These are phyloP conservation scores for Halteria grandinella DNA, from an alignment of 73 alveolate species.

Conservation along the genomic window DNA sequence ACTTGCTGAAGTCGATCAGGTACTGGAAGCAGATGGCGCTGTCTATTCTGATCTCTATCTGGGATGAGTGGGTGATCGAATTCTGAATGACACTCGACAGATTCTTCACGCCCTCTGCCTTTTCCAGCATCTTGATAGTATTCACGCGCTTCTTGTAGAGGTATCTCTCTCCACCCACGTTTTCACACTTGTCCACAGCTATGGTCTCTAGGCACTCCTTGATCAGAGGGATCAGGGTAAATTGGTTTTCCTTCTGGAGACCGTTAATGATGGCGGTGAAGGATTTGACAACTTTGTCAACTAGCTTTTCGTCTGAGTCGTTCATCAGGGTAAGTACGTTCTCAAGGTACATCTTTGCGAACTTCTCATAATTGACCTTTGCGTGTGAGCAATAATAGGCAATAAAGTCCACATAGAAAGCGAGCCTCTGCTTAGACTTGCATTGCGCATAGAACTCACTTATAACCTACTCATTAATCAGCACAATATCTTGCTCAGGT, in stretches of 20 bases:
- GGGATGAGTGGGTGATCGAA: constrained; percentile 48
- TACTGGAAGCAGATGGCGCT: constrained; percentile 52
- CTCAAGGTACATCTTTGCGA: constrained; percentile 45
- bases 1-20: constrained; percentile 54
- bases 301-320: constrained; percentile 11
- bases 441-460: constrained; percentile 42
- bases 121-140: constrained; percentile 48
- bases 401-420: constrained; percentile 59
- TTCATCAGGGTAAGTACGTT: constrained; percentile 49
- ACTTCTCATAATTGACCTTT: constrained; percentile 45
- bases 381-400: constrained; percentile 45
- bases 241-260: constrained; percentile 51
- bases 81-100: constrained; percentile 44
- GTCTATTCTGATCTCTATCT: constrained; percentile 45
- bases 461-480: constrained; percentile 30
- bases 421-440: constrained; percentile 7
- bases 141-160: constrained; percentile 39
- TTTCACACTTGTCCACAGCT: constrained; percentile 16
- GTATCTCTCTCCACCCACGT: neutral
- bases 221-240: constrained; percentile 51
- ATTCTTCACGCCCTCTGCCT: constrained; percentile 51
- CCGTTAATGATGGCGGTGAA: constrained; percentile 52
- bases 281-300: constrained; percentile 49
- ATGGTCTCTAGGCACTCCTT: constrained; percentile 46
- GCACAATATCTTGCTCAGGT: constrained; percentile 2